Conservation (phyloP, 306 rosid species). For the Lathyrus tuberosus region DNA sequence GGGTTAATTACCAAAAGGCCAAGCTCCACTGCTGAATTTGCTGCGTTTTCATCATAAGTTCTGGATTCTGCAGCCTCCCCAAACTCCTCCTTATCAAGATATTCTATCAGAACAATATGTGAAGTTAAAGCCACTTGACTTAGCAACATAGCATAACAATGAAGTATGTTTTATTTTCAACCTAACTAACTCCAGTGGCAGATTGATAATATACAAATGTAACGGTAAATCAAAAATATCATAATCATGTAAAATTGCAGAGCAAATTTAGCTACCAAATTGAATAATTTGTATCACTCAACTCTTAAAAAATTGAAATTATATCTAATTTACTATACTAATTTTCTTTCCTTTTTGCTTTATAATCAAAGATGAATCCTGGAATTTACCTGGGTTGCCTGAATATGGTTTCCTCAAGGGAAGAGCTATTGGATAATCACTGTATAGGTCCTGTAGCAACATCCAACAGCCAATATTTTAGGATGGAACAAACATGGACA, state of each 20-base stretch:
- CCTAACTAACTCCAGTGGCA: not conserved
- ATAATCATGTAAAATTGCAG: constrained; percentile 1
- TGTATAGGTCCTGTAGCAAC: constrained; percentile 65
- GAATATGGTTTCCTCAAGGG: constrained; percentile 80
- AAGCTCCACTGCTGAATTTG: constrained; percentile 59
- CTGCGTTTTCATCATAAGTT: constrained; percentile 57
- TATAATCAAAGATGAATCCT: constrained; percentile 5
- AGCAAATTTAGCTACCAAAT: constrained; percentile 16
- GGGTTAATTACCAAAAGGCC: constrained; percentile 64
- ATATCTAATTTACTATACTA: not conserved
- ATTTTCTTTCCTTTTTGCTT: not conserved
- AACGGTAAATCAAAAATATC: constrained; percentile 6
- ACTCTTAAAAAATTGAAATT: constrained; percentile 11
- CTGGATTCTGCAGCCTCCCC: constrained; percentile 54
- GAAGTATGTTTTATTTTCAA: constrained; percentile 15
- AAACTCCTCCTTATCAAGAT: constrained; percentile 75
- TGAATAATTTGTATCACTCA: not conserved
- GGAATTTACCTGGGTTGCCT: constrained; percentile 78
- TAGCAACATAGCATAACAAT: constrained; percentile 20
- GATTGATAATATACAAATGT: constrained; percentile 12
- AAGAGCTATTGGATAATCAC: constrained; percentile 69
- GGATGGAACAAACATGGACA: constrained; percentile 35
- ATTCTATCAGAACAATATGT: constrained; percentile 47
- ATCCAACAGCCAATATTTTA: constrained; percentile 38
- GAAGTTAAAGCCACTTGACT: constrained; percentile 19